Percentiles rank a stretch among this genome's conserved stretches.
phyloP scores from a whole-genome alignment of 352 stramenopile genomes.

The Elongisporangium prolatum region DNA sequence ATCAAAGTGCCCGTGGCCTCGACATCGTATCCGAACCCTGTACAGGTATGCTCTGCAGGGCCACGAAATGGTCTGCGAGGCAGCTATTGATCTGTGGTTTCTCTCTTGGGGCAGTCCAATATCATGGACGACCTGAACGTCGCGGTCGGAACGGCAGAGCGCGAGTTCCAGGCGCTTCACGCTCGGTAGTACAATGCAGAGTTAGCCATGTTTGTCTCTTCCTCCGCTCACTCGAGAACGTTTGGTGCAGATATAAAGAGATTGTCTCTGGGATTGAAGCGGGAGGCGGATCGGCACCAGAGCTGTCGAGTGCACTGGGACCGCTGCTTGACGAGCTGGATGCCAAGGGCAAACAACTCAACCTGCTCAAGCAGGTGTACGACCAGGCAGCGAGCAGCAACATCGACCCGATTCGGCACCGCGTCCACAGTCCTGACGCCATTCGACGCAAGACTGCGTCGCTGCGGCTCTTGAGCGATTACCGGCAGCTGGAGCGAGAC shows the following conservation, averaged over 20 bases:
- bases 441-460: conserved; percentile 60
- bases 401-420: conserved; percentile 47
- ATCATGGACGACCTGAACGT: conserved; percentile 54
- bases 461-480: conserved; percentile 60
- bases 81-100: not conserved
- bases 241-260: conserved; percentile 22
- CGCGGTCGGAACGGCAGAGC: conserved; percentile 31
- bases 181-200: conserved; percentile 14
- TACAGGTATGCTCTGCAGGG: conserved; percentile 30
- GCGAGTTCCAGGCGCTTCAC: conserved; percentile 46
- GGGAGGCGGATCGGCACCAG: conserved; percentile 9
- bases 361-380: conserved; percentile 61
- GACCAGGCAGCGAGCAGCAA: conserved; percentile 48
- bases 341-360: conserved; percentile 59
- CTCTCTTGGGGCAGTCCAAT: conserved; percentile 21
- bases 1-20: conserved; percentile 33
- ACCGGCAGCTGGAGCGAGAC: conserved; percentile 52
- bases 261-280: conserved; percentile 35
- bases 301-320: conserved; percentile 40
- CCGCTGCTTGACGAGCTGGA: conserved; percentile 56
- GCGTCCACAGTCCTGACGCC: conserved; percentile 51
- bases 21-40: conserved; percentile 39
- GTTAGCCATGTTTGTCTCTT: not conserved
- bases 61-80: not conserved
- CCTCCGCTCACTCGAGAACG: not conserved